Evolutionary conservation across 2,329 filamentous ascomycete species (phyloP).

Genomic region (Curvularia sp.): DNA sequence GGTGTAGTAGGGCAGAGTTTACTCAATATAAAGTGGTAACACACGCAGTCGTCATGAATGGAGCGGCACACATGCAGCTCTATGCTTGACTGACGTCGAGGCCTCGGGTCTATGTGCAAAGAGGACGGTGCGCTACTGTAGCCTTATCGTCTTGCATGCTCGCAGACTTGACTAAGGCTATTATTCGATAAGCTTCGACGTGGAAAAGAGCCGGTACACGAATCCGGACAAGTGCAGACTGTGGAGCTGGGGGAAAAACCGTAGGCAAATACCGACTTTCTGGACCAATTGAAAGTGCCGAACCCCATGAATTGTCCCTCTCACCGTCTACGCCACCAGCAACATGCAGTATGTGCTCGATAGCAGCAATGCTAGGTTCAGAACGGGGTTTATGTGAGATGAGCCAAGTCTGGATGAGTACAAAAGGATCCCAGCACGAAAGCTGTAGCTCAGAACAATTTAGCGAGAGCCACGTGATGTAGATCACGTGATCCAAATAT

Average conservation of each 20-base stretch:
- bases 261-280: slow-evolving; percentile 4
- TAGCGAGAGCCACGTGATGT: slow-evolving; percentile 7
- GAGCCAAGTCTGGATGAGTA: background rate
- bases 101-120: slow-evolving; percentile 21
- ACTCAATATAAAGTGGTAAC: slow-evolving; percentile 17
- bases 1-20: slow-evolving; percentile 26
- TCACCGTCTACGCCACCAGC: background rate
- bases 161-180: slow-evolving; percentile 42
- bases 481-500: background rate
- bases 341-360: too few relatives aligned
- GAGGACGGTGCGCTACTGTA: slow-evolving; percentile 29
- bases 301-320: background rate
- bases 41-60: slow-evolving; percentile 25
- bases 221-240: slow-evolving; percentile 23
- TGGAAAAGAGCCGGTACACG: slow-evolving; percentile 20
- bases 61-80: slow-evolving; percentile 30
- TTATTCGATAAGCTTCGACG: slow-evolving; percentile 43
- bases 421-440: background rate
- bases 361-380: background rate
- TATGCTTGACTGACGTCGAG: slow-evolving; percentile 29
- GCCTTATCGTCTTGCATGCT: slow-evolving; percentile 45
- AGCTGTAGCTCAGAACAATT: background rate
- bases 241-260: slow-evolving; percentile 16
- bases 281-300: slow-evolving; percentile 10
- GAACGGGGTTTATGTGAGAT: background rate